Evolutionary conservation across 2,329 filamentous ascomycete genomes (phyloP).

Genomic region (Fusarium penzigii): DNA sequence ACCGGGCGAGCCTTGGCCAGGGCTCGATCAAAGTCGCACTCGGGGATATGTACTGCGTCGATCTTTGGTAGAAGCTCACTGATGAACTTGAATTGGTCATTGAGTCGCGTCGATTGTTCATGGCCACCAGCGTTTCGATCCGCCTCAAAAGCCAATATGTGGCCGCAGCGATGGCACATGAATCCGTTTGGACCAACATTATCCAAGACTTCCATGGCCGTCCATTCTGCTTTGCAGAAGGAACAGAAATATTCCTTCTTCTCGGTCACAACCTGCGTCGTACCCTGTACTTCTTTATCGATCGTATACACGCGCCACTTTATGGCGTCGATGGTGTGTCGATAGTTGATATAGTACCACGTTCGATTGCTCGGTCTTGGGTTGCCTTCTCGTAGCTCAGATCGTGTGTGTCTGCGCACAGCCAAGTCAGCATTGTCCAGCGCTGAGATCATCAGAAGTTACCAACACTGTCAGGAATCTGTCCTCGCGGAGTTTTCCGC

Average conservation of each 20-base stretch:
- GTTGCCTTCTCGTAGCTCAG: slow-evolving; percentile 78
- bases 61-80: slow-evolving; percentile 75
- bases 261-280: slow-evolving; percentile 77
- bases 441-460: neutral
- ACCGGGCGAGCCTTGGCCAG: slow-evolving; percentile 64
- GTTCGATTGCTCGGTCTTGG: slow-evolving; percentile 81
- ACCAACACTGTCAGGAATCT: slow-evolving; percentile 79
- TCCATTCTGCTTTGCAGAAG: slow-evolving; percentile 83
- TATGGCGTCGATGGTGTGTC: slow-evolving; percentile 90
- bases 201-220: slow-evolving; percentile 85
- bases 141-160: slow-evolving; percentile 63
- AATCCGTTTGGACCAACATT: slow-evolving; percentile 72
- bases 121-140: slow-evolving; percentile 70
- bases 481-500: slow-evolving; percentile 81
- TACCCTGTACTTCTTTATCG: slow-evolving; percentile 83
- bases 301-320: slow-evolving; percentile 92
- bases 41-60: slow-evolving; percentile 72
- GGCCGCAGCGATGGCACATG: slow-evolving; percentile 76
- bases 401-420: slow-evolving; percentile 56
- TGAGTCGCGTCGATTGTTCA: slow-evolving; percentile 72
- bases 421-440: slow-evolving; percentile 44
- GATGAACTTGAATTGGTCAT: slow-evolving; percentile 78
- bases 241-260: slow-evolving; percentile 90
- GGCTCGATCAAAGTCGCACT: slow-evolving; percentile 72
- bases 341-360: slow-evolving; percentile 97